Percentiles rank a stretch among this genome's conserved stretches.
Evolutionary conservation across 768 basidiomycete species (phyloP).

Genomic region (Lentinula sp.): DNA sequence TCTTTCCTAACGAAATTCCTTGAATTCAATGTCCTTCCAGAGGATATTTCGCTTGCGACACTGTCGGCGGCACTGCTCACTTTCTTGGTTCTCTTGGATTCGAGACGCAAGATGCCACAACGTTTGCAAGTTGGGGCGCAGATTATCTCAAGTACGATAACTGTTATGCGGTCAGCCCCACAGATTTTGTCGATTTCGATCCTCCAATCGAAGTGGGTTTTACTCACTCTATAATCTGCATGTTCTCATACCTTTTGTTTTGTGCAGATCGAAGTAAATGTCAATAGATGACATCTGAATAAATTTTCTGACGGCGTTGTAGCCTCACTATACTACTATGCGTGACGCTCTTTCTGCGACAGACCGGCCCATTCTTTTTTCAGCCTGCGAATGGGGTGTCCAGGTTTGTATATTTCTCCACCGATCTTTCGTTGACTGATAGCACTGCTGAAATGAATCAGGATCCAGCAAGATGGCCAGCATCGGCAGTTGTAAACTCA

Average conservation of each 20-base stretch:
- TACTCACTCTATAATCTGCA: not conserved
- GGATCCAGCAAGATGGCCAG: constrained; percentile 48
- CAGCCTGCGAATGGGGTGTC: constrained; percentile 47
- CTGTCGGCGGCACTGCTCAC: constrained; percentile 36
- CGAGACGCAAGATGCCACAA: constrained; percentile 40
- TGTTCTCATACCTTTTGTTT: not conserved
- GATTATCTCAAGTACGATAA: constrained; percentile 48
- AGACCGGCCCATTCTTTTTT: constrained; percentile 41
- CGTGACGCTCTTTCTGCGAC: constrained; percentile 37
- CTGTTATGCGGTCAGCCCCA: constrained; percentile 38
- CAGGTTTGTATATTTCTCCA: constrained; percentile 16
- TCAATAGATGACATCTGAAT: not conserved
- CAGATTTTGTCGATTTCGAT: constrained; percentile 40
- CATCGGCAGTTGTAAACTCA: constrained; percentile 38
- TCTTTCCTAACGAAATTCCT: not conserved
- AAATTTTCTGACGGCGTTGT: not conserved
- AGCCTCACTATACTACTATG: constrained; percentile 41
- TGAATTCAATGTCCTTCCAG: constrained; percentile 14
- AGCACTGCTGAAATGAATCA: not conserved
- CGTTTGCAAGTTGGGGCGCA: constrained; percentile 44
- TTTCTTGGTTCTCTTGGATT: constrained; percentile 40
- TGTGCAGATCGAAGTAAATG: constrained; percentile 27
- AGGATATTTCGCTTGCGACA: constrained; percentile 39
- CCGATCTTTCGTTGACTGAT: not conserved
- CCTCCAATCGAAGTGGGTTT: constrained; percentile 33